A percentile compares a stretch with the other conserved stretches of the same genome.
Conservation (phyloP, 345 rosid genomes). For the Rhizophora apiculata region DNA sequence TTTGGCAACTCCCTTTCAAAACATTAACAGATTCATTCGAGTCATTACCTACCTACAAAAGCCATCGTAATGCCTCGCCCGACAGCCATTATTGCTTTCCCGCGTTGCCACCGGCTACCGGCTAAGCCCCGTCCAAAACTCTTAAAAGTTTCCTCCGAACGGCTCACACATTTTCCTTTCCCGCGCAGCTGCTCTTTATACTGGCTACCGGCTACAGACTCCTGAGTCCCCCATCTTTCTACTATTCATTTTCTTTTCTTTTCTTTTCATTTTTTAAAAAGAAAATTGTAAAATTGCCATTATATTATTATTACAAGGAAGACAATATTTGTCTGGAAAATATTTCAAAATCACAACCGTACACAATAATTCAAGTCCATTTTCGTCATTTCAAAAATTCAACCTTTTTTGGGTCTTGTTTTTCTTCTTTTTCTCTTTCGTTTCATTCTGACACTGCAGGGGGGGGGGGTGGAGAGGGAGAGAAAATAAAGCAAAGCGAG, state of each 20-base stretch:
- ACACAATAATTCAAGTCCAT: conserved; percentile 22
- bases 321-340: too few relatives aligned
- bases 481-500: conserved; percentile 1
- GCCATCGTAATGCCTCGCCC: neutral
- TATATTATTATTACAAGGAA: neutral
- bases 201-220: conserved; percentile 2
- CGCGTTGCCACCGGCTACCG: conserved; percentile 13
- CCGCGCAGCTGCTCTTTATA: too few relatives aligned
- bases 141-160: too few relatives aligned
- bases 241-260: neutral
- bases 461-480: conserved; percentile 9
- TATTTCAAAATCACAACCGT: neutral
- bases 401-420: neutral
- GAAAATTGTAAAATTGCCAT: neutral
- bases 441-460: conserved; percentile 16
- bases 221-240: too few relatives aligned
- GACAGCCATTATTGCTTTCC: conserved; percentile 6
- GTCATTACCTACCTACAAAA: neutral
- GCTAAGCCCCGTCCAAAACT: too few relatives aligned
- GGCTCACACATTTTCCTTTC: too few relatives aligned
- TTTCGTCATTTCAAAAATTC: conserved; percentile 23
- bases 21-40: neutral
- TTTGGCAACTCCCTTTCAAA: too few relatives aligned
- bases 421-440: conserved; percentile 7
- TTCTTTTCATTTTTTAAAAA: too few relatives aligned